Base-by-base conservation (phyloP, 2,329 filamentous ascomycete species). In the Gliomastix tumulicola region DNA sequence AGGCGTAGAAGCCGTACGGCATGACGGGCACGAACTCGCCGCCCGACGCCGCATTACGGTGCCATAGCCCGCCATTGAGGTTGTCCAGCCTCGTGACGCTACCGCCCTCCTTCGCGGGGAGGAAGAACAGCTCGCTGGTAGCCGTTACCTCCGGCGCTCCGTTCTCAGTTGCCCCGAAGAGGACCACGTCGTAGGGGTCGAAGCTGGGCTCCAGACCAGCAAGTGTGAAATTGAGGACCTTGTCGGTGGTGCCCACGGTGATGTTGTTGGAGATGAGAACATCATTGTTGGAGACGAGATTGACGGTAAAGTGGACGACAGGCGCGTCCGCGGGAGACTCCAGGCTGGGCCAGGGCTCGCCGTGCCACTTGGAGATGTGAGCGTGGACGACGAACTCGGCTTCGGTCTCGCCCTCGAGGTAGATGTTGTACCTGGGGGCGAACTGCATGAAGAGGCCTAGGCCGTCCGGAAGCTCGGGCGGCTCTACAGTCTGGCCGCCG, bases 21-120 rank as follows among this genome's bases (percentile, higher is more conserved):
- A 72, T 44, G 32, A 69, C 47, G 0, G 65, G 65, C 21, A 50
- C 45, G 46, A 66, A 69, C 15, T 33, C 45, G 28, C 52, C 46
- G 8, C 38, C 50, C 2, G 64, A 62, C 7, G 49, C 50, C 8
- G 48, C 41, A 35, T 59, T 67, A 34, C 53, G 56, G 44, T 60
- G 62, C 13, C 60, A 50, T 13, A 72, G 44, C 0, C 63, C 63
- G 15, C 68, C 66, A 21, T 60, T 55, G 9, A 68, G 44, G 40
- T 68, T 59, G 44, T 72, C 68, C 12, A 71, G 54, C 44, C 62
- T 63, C 4, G 63, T 62, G 3, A 64, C 59, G 48, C 65, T 70
- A 20, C 66, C 65, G 6, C 39, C 51, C 3, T 47, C 47, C 32
- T 65, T 68, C 17, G 64, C 61, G 0, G 67, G 66, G 0, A 71